phyloP scores from a whole-genome alignment of 768 basidiomycete species.

The Candolleomyces efflorescens region DNA sequence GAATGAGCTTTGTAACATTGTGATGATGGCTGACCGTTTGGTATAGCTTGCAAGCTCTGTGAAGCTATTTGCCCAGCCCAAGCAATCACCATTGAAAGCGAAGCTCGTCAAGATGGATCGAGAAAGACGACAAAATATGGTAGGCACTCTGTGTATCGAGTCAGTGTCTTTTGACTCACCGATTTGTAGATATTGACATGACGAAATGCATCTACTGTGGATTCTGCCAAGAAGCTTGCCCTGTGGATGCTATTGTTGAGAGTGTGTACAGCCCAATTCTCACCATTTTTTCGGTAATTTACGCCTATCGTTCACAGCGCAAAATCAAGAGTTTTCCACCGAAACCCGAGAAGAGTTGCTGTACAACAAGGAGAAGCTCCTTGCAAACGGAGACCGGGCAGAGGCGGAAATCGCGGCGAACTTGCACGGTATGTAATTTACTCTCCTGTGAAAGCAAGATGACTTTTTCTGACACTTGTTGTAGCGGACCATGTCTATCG shows the following conservation, averaged over 20 bases:
- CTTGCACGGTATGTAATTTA: slow-evolving; percentile 54
- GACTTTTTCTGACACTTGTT: slow-evolving; percentile 18
- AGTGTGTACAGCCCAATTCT: slow-evolving; percentile 51
- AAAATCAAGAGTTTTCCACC: slow-evolving; percentile 96
- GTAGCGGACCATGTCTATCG: slow-evolving; percentile 87
- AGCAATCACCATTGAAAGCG: slow-evolving; percentile 98
- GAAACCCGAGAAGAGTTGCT: slow-evolving; percentile 97
- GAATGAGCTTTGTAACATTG: slow-evolving; percentile 10
- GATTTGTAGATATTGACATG: slow-evolving; percentile 88
- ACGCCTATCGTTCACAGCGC: slow-evolving; percentile 46
- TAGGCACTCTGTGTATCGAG: slow-evolving; percentile 26
- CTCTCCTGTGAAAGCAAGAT: slow-evolving; percentile 11
- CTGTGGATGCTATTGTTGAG: slow-evolving; percentile 99
- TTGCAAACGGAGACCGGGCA: slow-evolving; percentile 92
- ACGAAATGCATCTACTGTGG: slow-evolving; percentile 99
- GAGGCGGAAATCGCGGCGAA: slow-evolving; percentile 99
- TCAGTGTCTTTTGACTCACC: slow-evolving; percentile 4
- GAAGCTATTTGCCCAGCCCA: slow-evolving; percentile 99
- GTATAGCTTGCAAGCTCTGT: slow-evolving; percentile 92
- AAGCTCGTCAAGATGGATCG: slow-evolving; percentile 92
- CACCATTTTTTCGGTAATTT: slow-evolving; percentile 3
- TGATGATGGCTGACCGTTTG: slow-evolving; percentile 3
- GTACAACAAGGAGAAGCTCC: slow-evolving; percentile 98
- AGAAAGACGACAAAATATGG: slow-evolving; percentile 98
- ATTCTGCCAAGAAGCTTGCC: slow-evolving; percentile 99